phyloP scores from a whole-genome alignment of 257 asterid genomes.

The Salvia miltiorrhiza region DNA sequence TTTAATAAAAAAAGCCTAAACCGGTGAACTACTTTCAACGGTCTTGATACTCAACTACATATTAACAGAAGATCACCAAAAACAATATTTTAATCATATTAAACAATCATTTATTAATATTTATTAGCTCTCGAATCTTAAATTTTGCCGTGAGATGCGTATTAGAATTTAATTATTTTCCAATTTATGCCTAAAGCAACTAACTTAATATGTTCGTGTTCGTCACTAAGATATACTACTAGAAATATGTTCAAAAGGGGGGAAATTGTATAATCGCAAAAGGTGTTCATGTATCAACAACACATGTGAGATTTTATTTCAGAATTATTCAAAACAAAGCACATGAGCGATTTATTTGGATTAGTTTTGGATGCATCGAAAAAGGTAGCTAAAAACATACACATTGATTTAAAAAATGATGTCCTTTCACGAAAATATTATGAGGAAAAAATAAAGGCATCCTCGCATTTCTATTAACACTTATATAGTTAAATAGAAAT shows the following conservation, averaged over 20 bases:
- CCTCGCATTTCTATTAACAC: neutral
- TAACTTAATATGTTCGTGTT: constrained; percentile 4
- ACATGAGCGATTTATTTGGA: neutral
- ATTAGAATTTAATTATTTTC: neutral
- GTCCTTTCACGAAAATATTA: neutral
- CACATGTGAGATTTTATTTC: neutral
- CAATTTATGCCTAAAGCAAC: neutral
- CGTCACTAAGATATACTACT: neutral
- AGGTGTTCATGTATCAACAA: neutral
- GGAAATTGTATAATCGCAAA: neutral
- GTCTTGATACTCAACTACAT: constrained; percentile 17
- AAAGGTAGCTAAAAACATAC: neutral
- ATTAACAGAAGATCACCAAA: constrained; percentile 17
- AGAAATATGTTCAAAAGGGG: neutral
- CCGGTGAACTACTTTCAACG: constrained; percentile 37
- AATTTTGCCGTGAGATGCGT: neutral
- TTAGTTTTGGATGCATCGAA: neutral
- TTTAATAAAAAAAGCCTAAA: constrained; percentile 15
- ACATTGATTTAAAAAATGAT: neutral
- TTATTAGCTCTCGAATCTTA: neutral
- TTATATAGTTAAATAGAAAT: neutral
- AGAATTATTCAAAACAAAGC: neutral
- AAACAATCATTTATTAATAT: neutral
- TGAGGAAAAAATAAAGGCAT: neutral
- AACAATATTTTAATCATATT: neutral